A percentile compares a stretch with the other conserved stretches of the same genome.
phyloP scores from a whole-genome alignment of 2,329 filamentous ascomycete genomes.

The Coniochaeta hoffmannii region DNA sequence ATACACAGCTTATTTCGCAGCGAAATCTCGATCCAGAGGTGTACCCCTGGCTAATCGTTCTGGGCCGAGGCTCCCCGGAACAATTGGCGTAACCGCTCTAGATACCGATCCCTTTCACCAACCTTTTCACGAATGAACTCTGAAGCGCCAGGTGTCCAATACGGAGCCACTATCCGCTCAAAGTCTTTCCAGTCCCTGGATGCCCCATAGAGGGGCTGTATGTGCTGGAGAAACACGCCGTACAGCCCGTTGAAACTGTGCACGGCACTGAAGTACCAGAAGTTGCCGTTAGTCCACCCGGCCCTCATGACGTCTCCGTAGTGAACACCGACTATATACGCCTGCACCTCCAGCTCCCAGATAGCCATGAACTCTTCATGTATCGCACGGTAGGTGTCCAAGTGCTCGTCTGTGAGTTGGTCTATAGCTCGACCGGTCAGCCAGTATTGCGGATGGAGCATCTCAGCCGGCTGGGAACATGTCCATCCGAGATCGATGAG shows the following conservation, averaged over 20 bases:
- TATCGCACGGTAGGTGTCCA: constrained; percentile 1
- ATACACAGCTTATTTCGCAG: too few species aligned
- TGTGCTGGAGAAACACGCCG: neutral
- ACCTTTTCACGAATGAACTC: too few species aligned
- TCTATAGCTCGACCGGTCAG: constrained; percentile 17
- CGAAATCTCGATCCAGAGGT: too few species aligned
- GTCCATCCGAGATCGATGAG: constrained; percentile 28
- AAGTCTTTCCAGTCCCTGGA: neutral
- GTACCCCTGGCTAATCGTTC: too few species aligned
- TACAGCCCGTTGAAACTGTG: neutral
- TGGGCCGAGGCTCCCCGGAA: too few species aligned
- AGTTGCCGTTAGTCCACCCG: neutral
- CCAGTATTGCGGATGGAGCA: constrained; percentile 23
- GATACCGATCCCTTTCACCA: too few species aligned
- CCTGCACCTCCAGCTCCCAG: constrained; percentile 5
- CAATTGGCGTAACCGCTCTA: too few species aligned
- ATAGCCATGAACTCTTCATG: constrained; percentile 6
- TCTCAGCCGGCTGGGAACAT: constrained; percentile 22
- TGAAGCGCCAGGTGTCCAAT: too few species aligned
- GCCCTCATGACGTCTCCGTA: neutral
- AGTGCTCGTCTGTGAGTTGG: constrained; percentile 10
- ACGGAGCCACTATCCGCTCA: neutral
- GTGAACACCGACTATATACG: neutral
- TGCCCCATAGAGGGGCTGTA: neutral
- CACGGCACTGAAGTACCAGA: constrained; percentile 3